phyloP scores from a whole-genome alignment of 75 land plant genomes.

The Picea glauca region DNA sequence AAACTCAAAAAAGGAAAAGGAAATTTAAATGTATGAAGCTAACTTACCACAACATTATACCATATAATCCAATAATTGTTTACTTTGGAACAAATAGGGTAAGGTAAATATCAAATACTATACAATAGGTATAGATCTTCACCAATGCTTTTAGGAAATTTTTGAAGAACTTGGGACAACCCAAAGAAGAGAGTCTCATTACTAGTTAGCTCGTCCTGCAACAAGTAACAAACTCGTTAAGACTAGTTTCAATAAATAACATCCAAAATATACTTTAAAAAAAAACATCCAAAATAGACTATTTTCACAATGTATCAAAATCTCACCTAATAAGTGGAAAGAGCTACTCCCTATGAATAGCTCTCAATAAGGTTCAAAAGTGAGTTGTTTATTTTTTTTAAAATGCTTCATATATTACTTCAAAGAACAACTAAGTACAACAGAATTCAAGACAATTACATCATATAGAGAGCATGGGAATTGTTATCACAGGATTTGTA shows the following conservation, averaged over 20 bases:
- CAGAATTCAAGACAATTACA: too few relatives aligned
- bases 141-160: conserved; percentile 98
- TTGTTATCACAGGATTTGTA: too few relatives aligned
- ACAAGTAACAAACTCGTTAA: neutral
- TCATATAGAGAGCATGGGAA: too few relatives aligned
- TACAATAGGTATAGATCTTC: conserved; percentile 3
- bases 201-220: conserved; percentile 86
- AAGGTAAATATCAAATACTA: neutral
- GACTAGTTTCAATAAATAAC: neutral
- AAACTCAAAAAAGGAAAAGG: neutral
- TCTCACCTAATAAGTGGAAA: neutral
- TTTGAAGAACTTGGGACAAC: conserved; percentile 74
- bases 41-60: neutral
- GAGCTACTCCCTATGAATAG: neutral
- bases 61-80: neutral
- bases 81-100: neutral
- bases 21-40: neutral
- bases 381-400: neutral
- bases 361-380: neutral
- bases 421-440: too few relatives aligned
- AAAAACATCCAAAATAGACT: neutral
- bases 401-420: too few relatives aligned
- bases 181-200: conserved; percentile 94
- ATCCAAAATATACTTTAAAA: neutral
- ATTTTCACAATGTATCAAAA: neutral